Evolutionary conservation across 1,139 yeast genomes (phyloP).

Genomic region (Entelexis paramagnoliae): DNA sequence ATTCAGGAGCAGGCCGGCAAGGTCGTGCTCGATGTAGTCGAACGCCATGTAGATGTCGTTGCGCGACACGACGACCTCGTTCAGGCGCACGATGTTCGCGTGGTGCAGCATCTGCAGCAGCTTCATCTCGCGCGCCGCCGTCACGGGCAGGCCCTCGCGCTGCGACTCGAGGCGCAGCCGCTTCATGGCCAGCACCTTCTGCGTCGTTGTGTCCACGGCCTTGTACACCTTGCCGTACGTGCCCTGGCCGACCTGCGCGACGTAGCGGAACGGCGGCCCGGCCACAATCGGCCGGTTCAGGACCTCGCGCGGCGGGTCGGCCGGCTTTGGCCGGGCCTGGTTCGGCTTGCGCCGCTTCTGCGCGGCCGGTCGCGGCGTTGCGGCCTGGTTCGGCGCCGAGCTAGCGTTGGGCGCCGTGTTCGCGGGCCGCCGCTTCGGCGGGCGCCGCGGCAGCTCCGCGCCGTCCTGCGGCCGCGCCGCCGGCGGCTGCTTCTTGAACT

Average conservation of each 20-base stretch:
- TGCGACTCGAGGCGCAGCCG: slow-evolving; percentile 74
- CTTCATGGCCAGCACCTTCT: slow-evolving; percentile 70
- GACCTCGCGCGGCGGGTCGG: background rate
- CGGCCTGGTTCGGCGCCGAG: too few relatives aligned
- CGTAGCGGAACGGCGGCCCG: slow-evolving; percentile 34
- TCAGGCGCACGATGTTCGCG: slow-evolving; percentile 64
- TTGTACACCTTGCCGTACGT: slow-evolving; percentile 76
- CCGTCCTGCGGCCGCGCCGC: background rate
- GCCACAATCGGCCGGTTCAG: background rate
- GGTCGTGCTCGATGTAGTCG: slow-evolving; percentile 82
- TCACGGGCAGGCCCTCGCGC: slow-evolving; percentile 90
- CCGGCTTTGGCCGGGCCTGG: too few relatives aligned
- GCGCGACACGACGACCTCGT: slow-evolving; percentile 82
- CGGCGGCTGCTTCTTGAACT: background rate
- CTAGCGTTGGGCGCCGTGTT: too few relatives aligned
- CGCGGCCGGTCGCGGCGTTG: background rate
- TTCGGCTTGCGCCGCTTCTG: too few relatives aligned
- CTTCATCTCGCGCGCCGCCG: slow-evolving; percentile 87
- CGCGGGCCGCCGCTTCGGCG: too few relatives aligned
- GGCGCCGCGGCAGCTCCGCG: background rate
- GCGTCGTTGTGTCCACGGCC: slow-evolving; percentile 59
- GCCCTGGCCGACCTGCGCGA: slow-evolving; percentile 65
- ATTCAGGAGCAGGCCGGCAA: slow-evolving; percentile 77
- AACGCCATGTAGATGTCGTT: slow-evolving; percentile 80
- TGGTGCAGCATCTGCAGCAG: slow-evolving; percentile 80